Percentiles rank a stretch among this genome's conserved stretches.
Evolutionary conservation across 2,329 filamentous ascomycete species (phyloP).

Genomic region (Penicillium sp.): DNA sequence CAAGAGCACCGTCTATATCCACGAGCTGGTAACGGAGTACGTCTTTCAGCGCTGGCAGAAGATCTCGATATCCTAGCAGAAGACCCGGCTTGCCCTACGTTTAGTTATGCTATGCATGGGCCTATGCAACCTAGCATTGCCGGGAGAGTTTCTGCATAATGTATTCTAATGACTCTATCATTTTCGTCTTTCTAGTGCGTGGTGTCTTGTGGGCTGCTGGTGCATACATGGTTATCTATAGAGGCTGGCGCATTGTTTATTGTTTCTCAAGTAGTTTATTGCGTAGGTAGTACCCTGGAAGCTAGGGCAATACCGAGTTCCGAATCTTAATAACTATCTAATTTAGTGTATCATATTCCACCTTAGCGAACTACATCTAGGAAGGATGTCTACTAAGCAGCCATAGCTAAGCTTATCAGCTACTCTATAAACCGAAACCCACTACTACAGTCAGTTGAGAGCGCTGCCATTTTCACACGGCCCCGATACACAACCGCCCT

Average conservation of each 20-base stretch:
- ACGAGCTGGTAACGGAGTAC: slow-evolving; percentile 65
- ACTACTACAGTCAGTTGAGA: not conserved
- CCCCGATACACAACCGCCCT: slow-evolving; percentile 34
- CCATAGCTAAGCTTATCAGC: not conserved
- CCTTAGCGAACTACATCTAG: not conserved
- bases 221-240: slow-evolving; percentile 1
- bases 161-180: slow-evolving; percentile 1
- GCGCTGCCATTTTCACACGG: slow-evolving; percentile 20
- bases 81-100: slow-evolving; percentile 61
- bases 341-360: not conserved
- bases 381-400: not conserved
- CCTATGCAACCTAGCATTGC: slow-evolving; percentile 24
- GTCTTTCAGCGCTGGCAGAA: slow-evolving; percentile 44
- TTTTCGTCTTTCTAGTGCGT: not conserved
- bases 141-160: slow-evolving; percentile 20
- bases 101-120: slow-evolving; percentile 55
- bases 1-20: slow-evolving; percentile 66
- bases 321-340: not conserved
- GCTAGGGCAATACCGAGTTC: too few relatives aligned
- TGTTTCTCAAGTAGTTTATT: not conserved
- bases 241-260: not conserved
- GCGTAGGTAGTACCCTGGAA: too few relatives aligned
- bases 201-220: not conserved
- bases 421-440: slow-evolving; percentile 14
- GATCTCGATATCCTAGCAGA: slow-evolving; percentile 37